Evolutionary conservation across 768 basidiomycete genomes (phyloP), one percentile per base, ranked within the genome.

Genomic region (Boletus subcaerulescens): DNA sequence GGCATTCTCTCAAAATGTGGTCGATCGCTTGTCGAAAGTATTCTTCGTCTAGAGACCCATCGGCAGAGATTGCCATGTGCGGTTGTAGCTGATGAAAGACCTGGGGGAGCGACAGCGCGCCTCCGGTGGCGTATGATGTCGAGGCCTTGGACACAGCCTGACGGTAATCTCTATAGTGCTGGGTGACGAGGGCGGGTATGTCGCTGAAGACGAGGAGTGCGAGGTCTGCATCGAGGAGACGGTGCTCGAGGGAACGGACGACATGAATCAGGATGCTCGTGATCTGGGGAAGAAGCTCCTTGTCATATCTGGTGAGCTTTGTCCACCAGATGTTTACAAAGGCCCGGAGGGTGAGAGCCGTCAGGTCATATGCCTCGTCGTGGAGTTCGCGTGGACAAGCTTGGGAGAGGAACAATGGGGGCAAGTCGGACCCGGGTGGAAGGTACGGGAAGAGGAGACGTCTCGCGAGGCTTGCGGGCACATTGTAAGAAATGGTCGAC

Each of bases 321-420:
- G 87, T 77, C 89, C 91, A 94, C 92, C 91, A 94, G 2, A 89
- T 86, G 45, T 84, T 81, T 36, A 94, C 82, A 63, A 79, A 88
- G 7, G 90, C 90, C 33, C 91, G 80, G 22, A 94, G 77, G 11
- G 85, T 80, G 54, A 93, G 85, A 0, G 92, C 91, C 32, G 92
- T 76, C 54, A 92, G 77, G 70, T 93, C 87, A 64, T 93, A 92
- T 8, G 45, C 65, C 55, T 71, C 69, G 6, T 78, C 75, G 52
- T 80, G 78, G 55, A 93, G 80, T 45, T 88, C 84, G 22, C 77
- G 75, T 0, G 78, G 71, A 10, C 74, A 74, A 13, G 64, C 52
- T 0, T 75, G 71, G 0, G 79, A 71, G 26, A 73, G 67, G 53
- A 89, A 78, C 22, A 89, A 70, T 11, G 81, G 75, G 4, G 86